These are phyloP conservation scores for Lentinula aciculospora DNA, from an alignment of 768 basidiomycete genomes.

Conservation along the genomic window DNA sequence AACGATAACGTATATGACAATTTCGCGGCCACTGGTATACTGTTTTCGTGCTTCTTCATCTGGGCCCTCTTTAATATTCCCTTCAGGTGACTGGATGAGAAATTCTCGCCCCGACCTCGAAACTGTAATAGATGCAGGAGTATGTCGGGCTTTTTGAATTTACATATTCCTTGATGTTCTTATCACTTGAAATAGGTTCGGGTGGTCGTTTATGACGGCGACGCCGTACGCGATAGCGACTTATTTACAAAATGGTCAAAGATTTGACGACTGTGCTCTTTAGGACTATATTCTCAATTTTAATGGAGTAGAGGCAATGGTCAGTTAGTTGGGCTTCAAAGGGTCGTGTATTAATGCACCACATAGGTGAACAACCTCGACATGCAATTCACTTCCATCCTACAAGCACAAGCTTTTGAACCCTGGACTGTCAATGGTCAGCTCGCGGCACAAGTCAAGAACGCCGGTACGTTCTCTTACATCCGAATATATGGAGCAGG, in stretches of 20 bases:
- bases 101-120: constrained; percentile 8
- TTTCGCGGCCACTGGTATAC: constrained; percentile 42
- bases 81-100: constrained; percentile 29
- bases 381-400: constrained; percentile 26
- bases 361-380: constrained; percentile 16
- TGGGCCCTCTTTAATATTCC: background rate
- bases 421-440: constrained; percentile 30
- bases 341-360: background rate
- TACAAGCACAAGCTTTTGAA: constrained; percentile 24
- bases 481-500: constrained; percentile 28
- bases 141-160: background rate
- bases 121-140: constrained; percentile 27
- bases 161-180: background rate
- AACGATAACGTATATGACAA: constrained; percentile 39
- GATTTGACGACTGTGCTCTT: background rate
- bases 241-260: too few species aligned
- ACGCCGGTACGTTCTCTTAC: constrained; percentile 40
- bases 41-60: constrained; percentile 12
- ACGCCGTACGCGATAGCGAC: too few species aligned
- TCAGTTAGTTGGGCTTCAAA: constrained; percentile 8
- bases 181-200: constrained; percentile 13
- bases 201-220: constrained; percentile 27
- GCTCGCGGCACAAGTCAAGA: constrained; percentile 34
- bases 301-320: constrained; percentile 39
- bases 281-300: constrained; percentile 34